Evolutionary conservation across 176 grass and related monocot species (phyloP), one percentile per base, ranked within the genome.

Genomic region (Zea luxurians): DNA sequence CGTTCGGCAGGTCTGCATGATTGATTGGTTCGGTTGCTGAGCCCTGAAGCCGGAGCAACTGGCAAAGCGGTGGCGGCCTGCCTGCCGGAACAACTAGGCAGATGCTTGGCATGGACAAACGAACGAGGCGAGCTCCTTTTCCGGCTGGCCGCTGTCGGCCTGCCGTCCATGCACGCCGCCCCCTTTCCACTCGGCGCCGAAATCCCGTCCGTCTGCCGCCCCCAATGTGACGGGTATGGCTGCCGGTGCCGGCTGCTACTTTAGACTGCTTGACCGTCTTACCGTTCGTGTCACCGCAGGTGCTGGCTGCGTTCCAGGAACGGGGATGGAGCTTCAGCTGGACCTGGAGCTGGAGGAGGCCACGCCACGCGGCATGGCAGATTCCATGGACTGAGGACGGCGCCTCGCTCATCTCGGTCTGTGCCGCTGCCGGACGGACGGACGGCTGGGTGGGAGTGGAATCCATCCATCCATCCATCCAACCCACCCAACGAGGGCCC

Each of bases 1-100:
- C 34, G 80, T 88, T 88, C 68, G 86, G 86, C 86, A 83, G 61
- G 68, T 68, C 5, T 5, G 52, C 80, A 79, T 79, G 75, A 88
- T 83, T 88, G 80, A 58, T 43, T 15, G 58, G 50, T 53, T 40
- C 20, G 48, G 17, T 4, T 15, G 27, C 3, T 3, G 13, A 61
- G 40, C 27, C 27, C 7, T 11, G 13, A 6, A 27, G 27, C 27
- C 27, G 7, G 46, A 48, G 8, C 10, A 42, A 12, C 2, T 46
- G 42, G 5, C 53, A 42, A 6, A 27, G 27, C 27, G 27, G 27
- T 27, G 27, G 27, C 27, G 27, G 27, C 27, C 27, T 27, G 27
- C 27, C 27, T 27, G 27, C 53, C 53, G 53, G 53, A 54, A 6
- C 2, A 52, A 7, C 38, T 18, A 57, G 13, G 6, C 5, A 50